phyloP scores from a whole-genome alignment of 805 yeast genomes.

The Zygosaccharomyces bailii region DNA sequence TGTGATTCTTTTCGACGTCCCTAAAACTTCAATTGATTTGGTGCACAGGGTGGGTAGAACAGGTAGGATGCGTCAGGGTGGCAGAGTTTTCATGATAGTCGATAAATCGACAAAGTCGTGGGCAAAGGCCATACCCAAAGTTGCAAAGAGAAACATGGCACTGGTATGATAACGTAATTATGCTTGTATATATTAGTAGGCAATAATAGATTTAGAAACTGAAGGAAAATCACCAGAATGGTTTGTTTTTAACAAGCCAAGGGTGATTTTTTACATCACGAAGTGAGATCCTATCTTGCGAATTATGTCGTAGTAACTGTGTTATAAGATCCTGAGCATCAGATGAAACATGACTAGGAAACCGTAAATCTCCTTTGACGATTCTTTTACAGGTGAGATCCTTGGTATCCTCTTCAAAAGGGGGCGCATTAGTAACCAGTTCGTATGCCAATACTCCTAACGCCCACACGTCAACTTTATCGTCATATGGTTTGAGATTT shows the following conservation, averaged over 20 bases:
- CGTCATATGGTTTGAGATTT: conserved; percentile 74
- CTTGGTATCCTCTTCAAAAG: conserved; percentile 80
- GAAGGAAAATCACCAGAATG: conserved; percentile 48
- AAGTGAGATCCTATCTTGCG: conserved; percentile 60
- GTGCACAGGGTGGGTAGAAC: conserved; percentile 93
- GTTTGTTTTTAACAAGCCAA: conserved; percentile 70
- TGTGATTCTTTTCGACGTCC: conserved; percentile 80
- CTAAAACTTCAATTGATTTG: conserved; percentile 77
- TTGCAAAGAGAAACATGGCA: conserved; percentile 49
- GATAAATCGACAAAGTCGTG: conserved; percentile 67
- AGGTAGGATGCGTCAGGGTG: conserved; percentile 85
- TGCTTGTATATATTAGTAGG: conserved; percentile 9
- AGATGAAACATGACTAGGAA: conserved; percentile 64
- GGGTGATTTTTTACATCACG: conserved; percentile 69
- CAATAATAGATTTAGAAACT: neutral
- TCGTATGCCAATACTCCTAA: conserved; percentile 85
- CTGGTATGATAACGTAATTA: conserved; percentile 24
- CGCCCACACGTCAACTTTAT: conserved; percentile 87
- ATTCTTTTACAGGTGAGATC: conserved; percentile 79
- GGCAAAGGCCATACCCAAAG: conserved; percentile 76
- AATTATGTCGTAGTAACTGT: conserved; percentile 61
- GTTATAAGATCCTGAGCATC: conserved; percentile 77
- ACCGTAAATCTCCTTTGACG: conserved; percentile 65
- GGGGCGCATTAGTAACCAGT: conserved; percentile 83
- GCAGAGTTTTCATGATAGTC: conserved; percentile 79